Conservation (phyloP, 164 flowering plant genomes). For the Tinospora cordifolia region DNA sequence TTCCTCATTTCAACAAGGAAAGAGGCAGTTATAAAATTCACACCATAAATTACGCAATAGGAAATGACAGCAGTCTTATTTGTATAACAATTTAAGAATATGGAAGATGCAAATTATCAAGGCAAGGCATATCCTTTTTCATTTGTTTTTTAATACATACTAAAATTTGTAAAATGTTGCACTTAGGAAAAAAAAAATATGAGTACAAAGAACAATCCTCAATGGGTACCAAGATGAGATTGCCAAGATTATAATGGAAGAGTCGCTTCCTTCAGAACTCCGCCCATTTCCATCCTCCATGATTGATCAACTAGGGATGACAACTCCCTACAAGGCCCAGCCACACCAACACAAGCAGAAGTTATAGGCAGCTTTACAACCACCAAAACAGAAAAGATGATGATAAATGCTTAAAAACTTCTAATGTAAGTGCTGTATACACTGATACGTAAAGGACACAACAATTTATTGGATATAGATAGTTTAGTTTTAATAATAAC, state of each 20-base stretch:
- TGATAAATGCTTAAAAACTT: too few species aligned
- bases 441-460: too few species aligned
- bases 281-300: conserved; percentile 97
- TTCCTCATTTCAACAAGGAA: too few species aligned
- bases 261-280: conserved; percentile 54
- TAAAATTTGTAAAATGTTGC: not conserved
- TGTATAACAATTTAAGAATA: not conserved
- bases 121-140: not conserved
- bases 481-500: too few species aligned
- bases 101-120: not conserved
- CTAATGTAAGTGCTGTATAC: too few species aligned
- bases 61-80: not conserved
- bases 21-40: too few species aligned
- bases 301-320: conserved; percentile 72
- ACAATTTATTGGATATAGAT: too few species aligned
- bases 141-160: not conserved
- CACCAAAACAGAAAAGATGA: not conserved
- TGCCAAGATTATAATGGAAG: conserved; percentile 30
- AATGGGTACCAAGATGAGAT: conserved; percentile 4
- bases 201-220: not conserved
- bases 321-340: conserved; percentile 53
- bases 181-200: not conserved
- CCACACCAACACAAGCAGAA: conserved; percentile 11
- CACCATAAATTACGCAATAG: not conserved
- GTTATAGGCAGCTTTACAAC: not conserved